Evolutionary conservation across 345 rosid genomes (phyloP).

Genomic region (Psidium friedrichsthalianum): DNA sequence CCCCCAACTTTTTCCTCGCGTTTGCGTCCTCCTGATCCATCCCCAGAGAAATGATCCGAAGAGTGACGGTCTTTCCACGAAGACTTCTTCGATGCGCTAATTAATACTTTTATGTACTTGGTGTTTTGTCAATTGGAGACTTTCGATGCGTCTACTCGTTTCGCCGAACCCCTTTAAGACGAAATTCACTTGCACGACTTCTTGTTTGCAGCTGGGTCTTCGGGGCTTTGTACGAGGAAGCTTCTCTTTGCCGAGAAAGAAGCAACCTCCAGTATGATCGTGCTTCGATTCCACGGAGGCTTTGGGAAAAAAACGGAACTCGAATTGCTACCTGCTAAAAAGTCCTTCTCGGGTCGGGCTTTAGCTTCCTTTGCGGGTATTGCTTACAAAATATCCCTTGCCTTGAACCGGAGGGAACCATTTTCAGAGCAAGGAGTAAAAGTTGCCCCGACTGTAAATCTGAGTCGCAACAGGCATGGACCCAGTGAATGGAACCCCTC

Average conservation of each 20-base stretch:
- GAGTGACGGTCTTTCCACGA: neutral
- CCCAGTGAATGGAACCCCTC: neutral
- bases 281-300: too few species aligned
- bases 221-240: neutral
- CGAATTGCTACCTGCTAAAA: too few species aligned
- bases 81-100: neutral
- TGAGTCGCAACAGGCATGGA: constrained; percentile 29
- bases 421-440: neutral
- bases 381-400: too few species aligned
- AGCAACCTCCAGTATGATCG: neutral
- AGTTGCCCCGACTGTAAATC: too few species aligned
- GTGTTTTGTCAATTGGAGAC: neutral
- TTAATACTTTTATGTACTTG: too few species aligned
- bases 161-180: neutral
- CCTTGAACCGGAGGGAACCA: too few species aligned
- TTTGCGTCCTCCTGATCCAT: neutral
- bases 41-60: neutral
- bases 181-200: neutral
- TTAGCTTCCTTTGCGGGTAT: neutral
- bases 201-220: neutral
- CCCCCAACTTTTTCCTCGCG: neutral
- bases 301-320: too few species aligned
- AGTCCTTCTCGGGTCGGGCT: neutral
- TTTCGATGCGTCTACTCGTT: neutral
- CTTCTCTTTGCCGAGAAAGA: neutral